Percentiles rank a stretch among this genome's conserved stretches.
Conservation (phyloP, 2,329 filamentous ascomycete genomes). For the Capronia coronata region DNA sequence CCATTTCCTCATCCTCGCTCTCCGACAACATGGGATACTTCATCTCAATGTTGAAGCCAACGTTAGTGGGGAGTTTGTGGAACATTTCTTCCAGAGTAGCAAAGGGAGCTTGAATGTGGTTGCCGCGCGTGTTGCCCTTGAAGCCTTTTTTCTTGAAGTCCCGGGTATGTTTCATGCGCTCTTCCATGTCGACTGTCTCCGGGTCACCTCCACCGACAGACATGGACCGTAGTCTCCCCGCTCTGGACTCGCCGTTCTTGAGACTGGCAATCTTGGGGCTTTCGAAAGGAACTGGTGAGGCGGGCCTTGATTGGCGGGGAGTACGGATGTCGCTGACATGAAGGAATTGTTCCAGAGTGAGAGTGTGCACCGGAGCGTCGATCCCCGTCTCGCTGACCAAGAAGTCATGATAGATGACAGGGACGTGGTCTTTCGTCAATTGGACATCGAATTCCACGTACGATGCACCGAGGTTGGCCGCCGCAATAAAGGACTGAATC, state of each 20-base stretch:
- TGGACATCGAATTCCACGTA: slow-evolving; percentile 81
- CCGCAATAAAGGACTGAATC: slow-evolving; percentile 88
- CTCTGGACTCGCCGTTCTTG: slow-evolving; percentile 24
- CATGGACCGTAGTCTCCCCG: slow-evolving; percentile 49
- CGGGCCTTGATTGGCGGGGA: slow-evolving; percentile 42
- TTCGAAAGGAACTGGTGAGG: slow-evolving; percentile 38
- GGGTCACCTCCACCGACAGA: slow-evolving; percentile 51
- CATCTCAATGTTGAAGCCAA: slow-evolving; percentile 98
- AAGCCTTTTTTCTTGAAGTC: slow-evolving; percentile 93
- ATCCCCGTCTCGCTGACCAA: slow-evolving; percentile 96
- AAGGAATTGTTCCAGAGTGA: slow-evolving; percentile 92
- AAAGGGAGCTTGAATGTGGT: slow-evolving; percentile 93
- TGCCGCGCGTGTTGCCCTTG: slow-evolving; percentile 90
- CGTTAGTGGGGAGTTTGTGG: slow-evolving; percentile 67
- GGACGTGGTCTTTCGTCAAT: slow-evolving; percentile 95
- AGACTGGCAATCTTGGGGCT: slow-evolving; percentile 23
- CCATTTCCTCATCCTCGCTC: slow-evolving; percentile 92
- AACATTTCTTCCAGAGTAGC: slow-evolving; percentile 93
- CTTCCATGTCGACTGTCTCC: slow-evolving; percentile 52
- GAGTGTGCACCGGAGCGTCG: slow-evolving; percentile 88
- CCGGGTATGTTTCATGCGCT: slow-evolving; percentile 94
- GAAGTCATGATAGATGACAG: slow-evolving; percentile 98
- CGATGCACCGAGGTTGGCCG: slow-evolving; percentile 78
- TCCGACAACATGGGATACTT: slow-evolving; percentile 99
- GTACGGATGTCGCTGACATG: slow-evolving; percentile 63